A percentile compares a stretch with the other conserved stretches of the same genome.
These are phyloP conservation scores for Cytospora piceae DNA, from an alignment of 2,329 filamentous ascomycete genomes.

Conservation along the genomic window DNA sequence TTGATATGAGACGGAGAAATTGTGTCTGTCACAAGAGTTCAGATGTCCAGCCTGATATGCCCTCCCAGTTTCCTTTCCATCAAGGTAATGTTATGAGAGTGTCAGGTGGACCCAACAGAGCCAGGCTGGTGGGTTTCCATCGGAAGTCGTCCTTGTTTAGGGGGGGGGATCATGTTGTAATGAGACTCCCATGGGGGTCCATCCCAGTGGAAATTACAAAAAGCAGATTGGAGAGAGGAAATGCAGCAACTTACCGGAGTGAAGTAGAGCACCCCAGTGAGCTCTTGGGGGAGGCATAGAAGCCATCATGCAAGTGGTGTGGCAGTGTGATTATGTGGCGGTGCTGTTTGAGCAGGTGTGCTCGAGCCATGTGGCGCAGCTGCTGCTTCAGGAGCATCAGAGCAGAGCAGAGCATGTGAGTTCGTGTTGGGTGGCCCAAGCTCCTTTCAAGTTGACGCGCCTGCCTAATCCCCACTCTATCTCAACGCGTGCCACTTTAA, in stretches of 20 bases:
- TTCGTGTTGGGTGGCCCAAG: constrained; percentile 17
- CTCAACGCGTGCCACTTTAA: constrained; percentile 16
- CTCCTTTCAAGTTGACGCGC: constrained; percentile 12
- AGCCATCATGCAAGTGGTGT: background rate
- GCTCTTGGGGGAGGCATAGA: background rate
- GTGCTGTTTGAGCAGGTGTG: background rate
- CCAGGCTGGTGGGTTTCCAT: background rate
- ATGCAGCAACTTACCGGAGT: background rate
- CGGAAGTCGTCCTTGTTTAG: background rate
- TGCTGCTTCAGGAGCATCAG: background rate
- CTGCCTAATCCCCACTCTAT: constrained; percentile 19
- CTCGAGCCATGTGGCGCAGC: background rate
- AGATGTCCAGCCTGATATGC: background rate
- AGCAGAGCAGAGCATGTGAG: constrained; percentile 22
- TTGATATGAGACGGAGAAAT: background rate
- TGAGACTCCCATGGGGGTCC: background rate
- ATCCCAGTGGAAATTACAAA: background rate
- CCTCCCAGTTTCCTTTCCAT: background rate
- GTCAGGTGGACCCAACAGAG: background rate
- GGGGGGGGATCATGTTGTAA: background rate
- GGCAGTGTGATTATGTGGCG: background rate
- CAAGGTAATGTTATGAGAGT: background rate
- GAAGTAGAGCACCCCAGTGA: background rate
- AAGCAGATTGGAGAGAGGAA: background rate
- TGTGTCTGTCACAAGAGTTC: background rate